A percentile compares a stretch with the other conserved stretches of the same genome.
Evolutionary conservation across 768 basidiomycete genomes (phyloP).

Genomic region (Boletus barrowsii): DNA sequence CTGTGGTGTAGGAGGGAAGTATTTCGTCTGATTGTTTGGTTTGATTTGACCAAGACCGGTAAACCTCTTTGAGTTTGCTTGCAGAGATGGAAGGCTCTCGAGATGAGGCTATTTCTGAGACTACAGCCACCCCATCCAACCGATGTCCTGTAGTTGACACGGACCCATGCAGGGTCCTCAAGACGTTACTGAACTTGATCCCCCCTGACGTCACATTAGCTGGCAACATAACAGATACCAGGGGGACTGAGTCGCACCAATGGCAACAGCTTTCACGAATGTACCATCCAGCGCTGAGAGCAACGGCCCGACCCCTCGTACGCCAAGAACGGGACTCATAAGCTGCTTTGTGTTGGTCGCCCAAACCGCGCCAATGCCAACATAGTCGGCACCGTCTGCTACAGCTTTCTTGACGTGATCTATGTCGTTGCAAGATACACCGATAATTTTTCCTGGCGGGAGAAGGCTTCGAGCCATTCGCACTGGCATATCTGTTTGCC

Average conservation of each 20-base stretch:
- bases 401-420: slow-evolving; percentile 64
- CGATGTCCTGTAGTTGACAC: slow-evolving; percentile 53
- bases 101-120: slow-evolving; percentile 82
- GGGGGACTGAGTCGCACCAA: slow-evolving; percentile 52
- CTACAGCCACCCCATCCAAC: slow-evolving; percentile 83
- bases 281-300: slow-evolving; percentile 64
- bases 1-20: slow-evolving; percentile 22
- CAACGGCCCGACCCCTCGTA: slow-evolving; percentile 66
- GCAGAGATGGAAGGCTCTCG: slow-evolving; percentile 52
- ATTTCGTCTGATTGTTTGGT: background rate
- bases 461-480: slow-evolving; percentile 63
- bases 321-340: slow-evolving; percentile 61
- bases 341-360: slow-evolving; percentile 77
- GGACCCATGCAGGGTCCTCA: slow-evolving; percentile 71
- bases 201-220: slow-evolving; percentile 55
- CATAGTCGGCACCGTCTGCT: slow-evolving; percentile 70
- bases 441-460: slow-evolving; percentile 68
- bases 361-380: slow-evolving; percentile 87
- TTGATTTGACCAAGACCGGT: slow-evolving; percentile 29
- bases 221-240: background rate
- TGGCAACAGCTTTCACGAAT: slow-evolving; percentile 71
- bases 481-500: slow-evolving; percentile 83
- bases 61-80: slow-evolving; percentile 38
- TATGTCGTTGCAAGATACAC: slow-evolving; percentile 71
- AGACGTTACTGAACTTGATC: slow-evolving; percentile 74